These are phyloP conservation scores for Mortierella alpina DNA, from an alignment of 192 early-diverging fungal species.

Conservation along the genomic window DNA sequence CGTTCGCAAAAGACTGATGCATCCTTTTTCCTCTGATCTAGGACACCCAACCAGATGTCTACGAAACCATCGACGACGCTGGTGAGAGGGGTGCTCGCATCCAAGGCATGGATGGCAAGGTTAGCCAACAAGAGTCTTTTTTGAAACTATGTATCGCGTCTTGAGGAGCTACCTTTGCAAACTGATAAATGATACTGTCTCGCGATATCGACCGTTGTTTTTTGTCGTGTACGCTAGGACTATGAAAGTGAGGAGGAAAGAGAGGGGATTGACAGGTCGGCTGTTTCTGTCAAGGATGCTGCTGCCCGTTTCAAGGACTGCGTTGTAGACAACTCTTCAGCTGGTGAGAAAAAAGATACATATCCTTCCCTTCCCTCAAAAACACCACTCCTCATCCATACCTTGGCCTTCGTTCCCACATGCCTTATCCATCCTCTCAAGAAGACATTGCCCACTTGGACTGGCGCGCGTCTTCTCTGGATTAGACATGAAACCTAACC, in stretches of 20 bases:
- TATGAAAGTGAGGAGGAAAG: constrained; percentile 65
- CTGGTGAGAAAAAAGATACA: constrained; percentile 53
- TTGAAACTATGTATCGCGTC: background rate
- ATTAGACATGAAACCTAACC: background rate
- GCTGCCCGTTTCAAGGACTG: constrained; percentile 66
- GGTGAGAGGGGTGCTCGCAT: constrained; percentile 24
- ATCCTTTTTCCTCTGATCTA: constrained; percentile 27
- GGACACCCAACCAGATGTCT: constrained; percentile 87
- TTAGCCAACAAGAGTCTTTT: background rate
- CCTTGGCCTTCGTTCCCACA: background rate
- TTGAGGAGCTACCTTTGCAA: no score
- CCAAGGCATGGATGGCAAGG: constrained; percentile 42
- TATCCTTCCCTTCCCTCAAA: background rate
- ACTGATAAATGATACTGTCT: background rate
- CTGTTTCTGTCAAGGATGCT: constrained; percentile 66
- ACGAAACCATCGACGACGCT: constrained; percentile 78
- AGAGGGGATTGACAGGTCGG: constrained; percentile 67
- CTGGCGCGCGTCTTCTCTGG: no score
- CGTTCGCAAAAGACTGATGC: background rate
- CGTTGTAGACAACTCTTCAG: constrained; percentile 60
- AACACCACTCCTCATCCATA: constrained; percentile 14
- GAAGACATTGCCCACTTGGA: background rate
- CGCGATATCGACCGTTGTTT: background rate
- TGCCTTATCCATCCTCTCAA: background rate
- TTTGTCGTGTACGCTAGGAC: constrained; percentile 13